Base-by-base conservation (phyloP, 2,329 filamentous ascomycete species). In the Xylaria sp. region DNA sequence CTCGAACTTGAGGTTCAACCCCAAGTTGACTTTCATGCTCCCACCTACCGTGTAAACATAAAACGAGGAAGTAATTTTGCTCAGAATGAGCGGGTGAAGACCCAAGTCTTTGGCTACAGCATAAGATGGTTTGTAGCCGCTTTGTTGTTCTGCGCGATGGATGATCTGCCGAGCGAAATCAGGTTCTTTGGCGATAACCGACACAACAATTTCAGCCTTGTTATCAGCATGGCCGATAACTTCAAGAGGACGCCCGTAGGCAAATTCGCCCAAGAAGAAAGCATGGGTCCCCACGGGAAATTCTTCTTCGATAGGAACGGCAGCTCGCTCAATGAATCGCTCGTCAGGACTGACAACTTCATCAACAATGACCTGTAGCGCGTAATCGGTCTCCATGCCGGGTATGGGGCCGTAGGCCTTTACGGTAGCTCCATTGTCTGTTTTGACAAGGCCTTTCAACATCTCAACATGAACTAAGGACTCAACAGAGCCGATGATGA, bases 1-100 rank as follows among this genome's bases (percentile, higher is more conserved):
- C 79, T 99, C 96, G 69, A 99, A 99, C 80, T 99, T 99, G 73
- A 99, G 86, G 77, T 99, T 99, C 70, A 99, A 85, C 0, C 96
- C 96, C 28, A 99, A 84, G 76, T 99, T 99, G 71, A 97, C 87
- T 75, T 93, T 92, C 67, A 94, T 85, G 28, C 67, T 76, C 31
- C 92, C 94, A 66, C 93, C 93, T 3, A 95, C 89, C 20, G 82
- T 88, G 66, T 89, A 89, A 66, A 99, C 92, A 64, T 91, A 92
- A 80, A 97, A 98, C 0, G 95, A 94, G 1, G 96, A 97, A 0
- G 96, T 98, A 76, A 99, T 92, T 85, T 97, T 99, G 81, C 94
- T 97, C 39, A 99, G 84, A 1, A 96, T 92, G 59, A 99, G 85
- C 8, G 94, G 92, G 73, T 97, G 94, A 70, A 99, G 85, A 4